These are phyloP conservation scores for Arabis hirsuta DNA, from an alignment of 345 rosid genomes.

Conservation along the genomic window DNA sequence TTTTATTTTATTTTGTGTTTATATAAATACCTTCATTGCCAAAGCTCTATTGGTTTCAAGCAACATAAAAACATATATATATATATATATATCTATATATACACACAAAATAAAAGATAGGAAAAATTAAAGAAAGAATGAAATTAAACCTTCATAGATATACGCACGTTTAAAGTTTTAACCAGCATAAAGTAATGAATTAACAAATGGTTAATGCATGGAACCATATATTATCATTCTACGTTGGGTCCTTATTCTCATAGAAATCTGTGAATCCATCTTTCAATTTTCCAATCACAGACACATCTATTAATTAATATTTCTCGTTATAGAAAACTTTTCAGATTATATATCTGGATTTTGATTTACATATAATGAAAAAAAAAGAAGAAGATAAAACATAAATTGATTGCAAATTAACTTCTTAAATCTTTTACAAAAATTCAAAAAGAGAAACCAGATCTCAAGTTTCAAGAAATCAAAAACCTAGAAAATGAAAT, in stretches of 20 bases:
- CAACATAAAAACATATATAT: too few species aligned
- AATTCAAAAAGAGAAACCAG: conserved; percentile 8
- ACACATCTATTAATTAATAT: conserved; percentile 13
- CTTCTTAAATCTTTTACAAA: neutral
- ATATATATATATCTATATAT: too few species aligned
- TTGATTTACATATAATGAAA: neutral
- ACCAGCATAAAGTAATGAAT: conserved; percentile 33
- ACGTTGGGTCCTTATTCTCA: conserved; percentile 41
- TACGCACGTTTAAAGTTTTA: conserved; percentile 27
- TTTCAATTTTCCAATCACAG: conserved; percentile 26
- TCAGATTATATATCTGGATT: conserved; percentile 18
- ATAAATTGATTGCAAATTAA: conserved; percentile 17
- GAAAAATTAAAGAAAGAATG: neutral
- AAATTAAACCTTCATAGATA: conserved; percentile 19
- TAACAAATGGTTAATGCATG: conserved; percentile 45
- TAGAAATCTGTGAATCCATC: conserved; percentile 40
- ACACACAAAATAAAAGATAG: neutral
- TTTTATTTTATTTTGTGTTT: too few species aligned
- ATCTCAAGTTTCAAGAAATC: conserved; percentile 18
- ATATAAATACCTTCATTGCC: too few species aligned
- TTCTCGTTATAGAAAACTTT: conserved; percentile 9
- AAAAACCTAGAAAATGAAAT: neutral
- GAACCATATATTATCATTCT: conserved; percentile 42
- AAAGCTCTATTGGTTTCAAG: too few species aligned
- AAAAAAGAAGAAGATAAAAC: neutral